Base-by-base conservation (phyloP, 2,329 filamentous ascomycete species). In the Mycosphaerelloides madeirae region DNA sequence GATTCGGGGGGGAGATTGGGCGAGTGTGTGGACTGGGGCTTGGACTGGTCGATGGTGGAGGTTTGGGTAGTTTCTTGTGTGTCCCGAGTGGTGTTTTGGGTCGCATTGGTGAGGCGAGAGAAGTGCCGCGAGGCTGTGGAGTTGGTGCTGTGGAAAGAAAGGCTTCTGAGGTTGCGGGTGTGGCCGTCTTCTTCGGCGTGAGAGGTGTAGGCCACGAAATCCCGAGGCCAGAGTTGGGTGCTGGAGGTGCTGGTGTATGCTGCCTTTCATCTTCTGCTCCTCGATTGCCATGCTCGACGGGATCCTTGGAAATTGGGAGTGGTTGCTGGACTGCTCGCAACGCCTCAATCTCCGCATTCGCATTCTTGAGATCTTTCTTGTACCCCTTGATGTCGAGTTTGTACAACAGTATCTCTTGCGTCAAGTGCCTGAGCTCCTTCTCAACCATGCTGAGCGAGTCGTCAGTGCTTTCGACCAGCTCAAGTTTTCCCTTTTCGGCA, bases 351-450 rank as follows among this genome's bases (percentile, higher is more conserved):
- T 61, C 56, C 5, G 57, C 54, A 13, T 58, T 52, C 4, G 58
- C 60, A 6, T 47, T 55, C 45, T 52, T 58, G 13, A 66, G 51
- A 25, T 66, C 62, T 39, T 65, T 64, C 50, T 68, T 71, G 58
- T 73, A 75, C 13, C 68, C 68, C 40, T 65, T 67, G 41, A 73
- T 64, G 41, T 76, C 72, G 22, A 74, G 64, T 53, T 73, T 74
- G 60, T 72, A 73, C 38, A 70, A 63, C 18, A 73, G 67, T 42
- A 73, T 73, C 37, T 75, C 71, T n/a, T 67, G 57, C 28, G 73
- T 60, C 35, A 52, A 60, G 29, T 58, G 46, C 36, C 58, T 40
- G 6, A 59, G 38, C 33, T 59, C 54, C 32, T 48, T 44, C 41
- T 59, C 57, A 38, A 74, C 9, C 22, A 25, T 25, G 22, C 22